These are phyloP conservation scores for Trichoderma breve DNA, from an alignment of 2,329 filamentous ascomycete genomes.

Conservation along the genomic window DNA sequence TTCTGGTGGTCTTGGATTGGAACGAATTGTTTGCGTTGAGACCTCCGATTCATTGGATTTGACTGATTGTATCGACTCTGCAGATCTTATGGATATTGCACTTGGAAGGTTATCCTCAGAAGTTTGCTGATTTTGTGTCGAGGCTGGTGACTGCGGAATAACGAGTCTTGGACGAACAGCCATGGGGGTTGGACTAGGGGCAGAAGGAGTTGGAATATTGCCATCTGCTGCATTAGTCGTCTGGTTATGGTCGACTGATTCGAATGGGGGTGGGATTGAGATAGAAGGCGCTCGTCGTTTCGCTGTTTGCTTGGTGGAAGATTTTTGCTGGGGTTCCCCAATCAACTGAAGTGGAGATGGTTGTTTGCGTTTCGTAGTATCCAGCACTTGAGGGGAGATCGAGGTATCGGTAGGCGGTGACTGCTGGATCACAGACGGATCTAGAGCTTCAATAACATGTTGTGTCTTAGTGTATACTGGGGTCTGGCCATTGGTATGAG, in stretches of 20 bases:
- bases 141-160: conserved; percentile 28
- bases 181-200: conserved; percentile 35
- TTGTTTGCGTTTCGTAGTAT: neutral
- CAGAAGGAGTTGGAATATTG: conserved; percentile 33
- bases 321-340: neutral
- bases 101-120: conserved; percentile 20
- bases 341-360: neutral
- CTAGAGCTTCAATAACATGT: neutral
- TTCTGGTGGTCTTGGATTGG: conserved; percentile 31
- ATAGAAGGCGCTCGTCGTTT: neutral
- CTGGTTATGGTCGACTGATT: neutral
- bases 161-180: conserved; percentile 31
- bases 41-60: conserved; percentile 26
- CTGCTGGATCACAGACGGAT: neutral
- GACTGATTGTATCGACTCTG: conserved; percentile 25
- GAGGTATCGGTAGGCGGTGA: neutral
- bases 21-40: conserved; percentile 26
- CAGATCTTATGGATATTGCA: conserved; percentile 26
- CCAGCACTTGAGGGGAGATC: neutral
- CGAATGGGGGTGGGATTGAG: neutral
- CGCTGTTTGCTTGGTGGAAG: neutral
- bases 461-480: neutral
- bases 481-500: neutral
- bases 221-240: neutral
- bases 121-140: conserved; percentile 6